Conservation (phyloP, 345 rosid species). For the Zanthoxylum bungeanum region DNA sequence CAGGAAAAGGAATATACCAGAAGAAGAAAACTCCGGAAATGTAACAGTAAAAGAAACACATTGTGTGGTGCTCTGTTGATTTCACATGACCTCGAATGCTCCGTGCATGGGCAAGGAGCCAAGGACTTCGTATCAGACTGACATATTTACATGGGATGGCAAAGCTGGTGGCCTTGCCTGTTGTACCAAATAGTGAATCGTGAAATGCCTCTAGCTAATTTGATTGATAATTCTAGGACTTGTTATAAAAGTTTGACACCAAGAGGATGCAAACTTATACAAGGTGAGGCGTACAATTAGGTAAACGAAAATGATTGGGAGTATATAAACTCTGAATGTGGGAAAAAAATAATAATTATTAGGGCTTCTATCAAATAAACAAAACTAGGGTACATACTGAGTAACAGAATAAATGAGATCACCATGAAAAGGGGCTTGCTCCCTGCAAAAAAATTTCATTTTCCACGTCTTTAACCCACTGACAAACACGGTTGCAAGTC, state of each 20-base stretch:
- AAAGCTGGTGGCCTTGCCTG: background rate
- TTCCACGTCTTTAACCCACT: slow-evolving; percentile 94
- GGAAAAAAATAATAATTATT: background rate
- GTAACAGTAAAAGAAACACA: background rate
- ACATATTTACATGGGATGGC: background rate
- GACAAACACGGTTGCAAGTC: slow-evolving; percentile 86
- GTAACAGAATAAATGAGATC: slow-evolving; percentile 28
- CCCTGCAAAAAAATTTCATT: slow-evolving; percentile 94
- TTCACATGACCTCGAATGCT: background rate
- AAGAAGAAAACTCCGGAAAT: background rate
- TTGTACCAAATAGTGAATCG: background rate
- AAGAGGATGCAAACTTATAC: background rate
- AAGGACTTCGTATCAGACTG: background rate
- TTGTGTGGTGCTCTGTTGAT: background rate
- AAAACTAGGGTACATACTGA: slow-evolving; percentile 32
- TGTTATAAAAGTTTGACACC: background rate
- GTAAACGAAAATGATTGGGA: background rate
- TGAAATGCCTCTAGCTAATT: background rate
- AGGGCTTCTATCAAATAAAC: slow-evolving; percentile 15
- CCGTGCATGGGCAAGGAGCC: background rate
- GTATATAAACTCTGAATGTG: background rate
- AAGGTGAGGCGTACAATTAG: background rate
- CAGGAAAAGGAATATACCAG: background rate
- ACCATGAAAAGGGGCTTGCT: slow-evolving; percentile 98
- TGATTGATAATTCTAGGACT: background rate